These are phyloP conservation scores for Gymnopilus dilepis DNA, from an alignment of 768 basidiomycete species.

Conservation along the genomic window DNA sequence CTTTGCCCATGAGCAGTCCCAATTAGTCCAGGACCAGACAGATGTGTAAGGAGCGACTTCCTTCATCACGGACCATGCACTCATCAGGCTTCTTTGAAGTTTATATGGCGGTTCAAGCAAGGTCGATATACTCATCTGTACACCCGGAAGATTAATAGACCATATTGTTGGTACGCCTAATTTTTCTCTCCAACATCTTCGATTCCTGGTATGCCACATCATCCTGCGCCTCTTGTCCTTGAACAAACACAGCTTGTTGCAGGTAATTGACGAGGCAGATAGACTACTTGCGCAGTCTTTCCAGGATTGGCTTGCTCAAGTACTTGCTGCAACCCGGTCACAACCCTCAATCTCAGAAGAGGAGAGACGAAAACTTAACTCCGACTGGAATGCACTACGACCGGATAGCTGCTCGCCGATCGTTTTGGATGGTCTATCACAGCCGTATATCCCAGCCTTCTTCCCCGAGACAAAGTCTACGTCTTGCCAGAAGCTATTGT, in stretches of 20 bases:
- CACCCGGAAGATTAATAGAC: conserved; percentile 94
- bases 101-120: conserved; percentile 87
- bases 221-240: no score
- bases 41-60: conserved; percentile 46
- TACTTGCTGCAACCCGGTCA: conserved; percentile 72
- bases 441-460: conserved; percentile 50
- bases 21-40: conserved; percentile 68
- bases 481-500: conserved; percentile 93
- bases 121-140: conserved; percentile 93
- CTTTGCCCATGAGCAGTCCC: conserved; percentile 88
- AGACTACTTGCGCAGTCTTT: conserved; percentile 94
- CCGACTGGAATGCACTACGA: conserved; percentile 21
- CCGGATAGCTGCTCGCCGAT: conserved; percentile 50
- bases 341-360: conserved; percentile 11
- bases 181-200: conserved; percentile 91
- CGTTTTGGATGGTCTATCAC: conserved; percentile 49
- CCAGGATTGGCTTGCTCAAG: conserved; percentile 91
- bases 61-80: neutral
- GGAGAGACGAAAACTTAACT: neutral
- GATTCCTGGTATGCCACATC: conserved; percentile 78
- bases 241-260: neutral
- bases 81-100: conserved; percentile 39
- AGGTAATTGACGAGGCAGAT: conserved; percentile 99
- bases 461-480: conserved; percentile 59
- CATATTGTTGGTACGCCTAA: conserved; percentile 88